These are phyloP conservation scores for Monilinia polystroma DNA, from an alignment of 2,329 filamentous ascomycete genomes.

Conservation along the genomic window DNA sequence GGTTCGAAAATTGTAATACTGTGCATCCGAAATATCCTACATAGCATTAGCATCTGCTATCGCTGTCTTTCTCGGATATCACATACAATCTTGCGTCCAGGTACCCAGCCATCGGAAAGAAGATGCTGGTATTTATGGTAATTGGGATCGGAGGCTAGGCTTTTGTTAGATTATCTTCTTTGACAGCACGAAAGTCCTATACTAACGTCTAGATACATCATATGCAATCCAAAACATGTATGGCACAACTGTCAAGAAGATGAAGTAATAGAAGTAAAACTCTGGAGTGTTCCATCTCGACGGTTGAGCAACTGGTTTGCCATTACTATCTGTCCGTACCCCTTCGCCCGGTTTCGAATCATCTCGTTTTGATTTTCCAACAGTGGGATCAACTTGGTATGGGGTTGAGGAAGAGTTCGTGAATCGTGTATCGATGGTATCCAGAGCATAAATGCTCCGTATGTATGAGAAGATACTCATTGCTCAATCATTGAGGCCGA, in stretches of 20 bases:
- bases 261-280: slow-evolving; percentile 76
- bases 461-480: slow-evolving; percentile 45
- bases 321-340: slow-evolving; percentile 43
- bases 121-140: slow-evolving; percentile 71
- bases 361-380: slow-evolving; percentile 34
- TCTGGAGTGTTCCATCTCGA: slow-evolving; percentile 85
- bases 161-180: slow-evolving; percentile 25
- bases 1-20: slow-evolving; percentile 80
- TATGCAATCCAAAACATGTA: slow-evolving; percentile 91
- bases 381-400: slow-evolving; percentile 51
- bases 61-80: neutral
- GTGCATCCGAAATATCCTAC: slow-evolving; percentile 83
- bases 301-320: slow-evolving; percentile 51
- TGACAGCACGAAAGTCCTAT: slow-evolving; percentile 11
- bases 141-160: slow-evolving; percentile 72
- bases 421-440: slow-evolving; percentile 71
- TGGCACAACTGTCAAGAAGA: slow-evolving; percentile 67
- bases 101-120: slow-evolving; percentile 84
- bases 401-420: slow-evolving; percentile 68
- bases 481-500: slow-evolving; percentile 11
- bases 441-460: slow-evolving; percentile 59
- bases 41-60: slow-evolving; percentile 25
- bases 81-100: slow-evolving; percentile 80
- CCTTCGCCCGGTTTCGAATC: slow-evolving; percentile 35
- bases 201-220: slow-evolving; percentile 76